These are phyloP conservation scores for Malania oleifera DNA, from an alignment of 164 flowering plant species.

Conservation along the genomic window DNA sequence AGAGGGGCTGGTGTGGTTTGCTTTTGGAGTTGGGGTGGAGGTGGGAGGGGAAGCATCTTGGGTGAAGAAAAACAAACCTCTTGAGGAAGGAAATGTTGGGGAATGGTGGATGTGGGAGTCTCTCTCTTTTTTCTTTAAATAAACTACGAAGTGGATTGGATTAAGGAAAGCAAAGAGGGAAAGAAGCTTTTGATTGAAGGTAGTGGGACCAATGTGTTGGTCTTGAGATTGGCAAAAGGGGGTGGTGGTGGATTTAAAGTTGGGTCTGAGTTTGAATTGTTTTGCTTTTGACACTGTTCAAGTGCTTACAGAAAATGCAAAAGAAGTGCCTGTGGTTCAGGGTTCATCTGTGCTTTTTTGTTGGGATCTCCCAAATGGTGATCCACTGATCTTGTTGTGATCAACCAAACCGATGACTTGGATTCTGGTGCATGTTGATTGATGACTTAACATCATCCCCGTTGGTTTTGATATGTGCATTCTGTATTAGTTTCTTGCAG, in stretches of 20 bases:
- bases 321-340: no score
- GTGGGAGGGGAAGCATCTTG: constrained; percentile 35
- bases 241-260: constrained; percentile 20
- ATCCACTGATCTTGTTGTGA: no score
- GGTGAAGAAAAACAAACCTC: constrained; percentile 19
- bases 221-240: constrained; percentile 31
- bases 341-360: no score
- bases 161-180: constrained; percentile 19
- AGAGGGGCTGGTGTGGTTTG: constrained; percentile 25
- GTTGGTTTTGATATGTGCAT: no score
- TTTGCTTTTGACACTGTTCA: constrained; percentile 18
- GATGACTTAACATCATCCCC: no score
- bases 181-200: constrained; percentile 39
- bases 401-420: no score
- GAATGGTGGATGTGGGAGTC: constrained; percentile 2
- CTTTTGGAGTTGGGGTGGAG: constrained; percentile 19
- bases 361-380: no score
- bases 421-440: no score
- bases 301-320: no score
- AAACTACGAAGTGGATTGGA: constrained; percentile 10
- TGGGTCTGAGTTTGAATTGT: constrained; percentile 11
- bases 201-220: constrained; percentile 31
- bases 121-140: no score
- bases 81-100: constrained; percentile 15
- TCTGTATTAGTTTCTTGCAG: no score